Conservation (phyloP, 768 basidiomycete species). For the Bullera alba region DNA sequence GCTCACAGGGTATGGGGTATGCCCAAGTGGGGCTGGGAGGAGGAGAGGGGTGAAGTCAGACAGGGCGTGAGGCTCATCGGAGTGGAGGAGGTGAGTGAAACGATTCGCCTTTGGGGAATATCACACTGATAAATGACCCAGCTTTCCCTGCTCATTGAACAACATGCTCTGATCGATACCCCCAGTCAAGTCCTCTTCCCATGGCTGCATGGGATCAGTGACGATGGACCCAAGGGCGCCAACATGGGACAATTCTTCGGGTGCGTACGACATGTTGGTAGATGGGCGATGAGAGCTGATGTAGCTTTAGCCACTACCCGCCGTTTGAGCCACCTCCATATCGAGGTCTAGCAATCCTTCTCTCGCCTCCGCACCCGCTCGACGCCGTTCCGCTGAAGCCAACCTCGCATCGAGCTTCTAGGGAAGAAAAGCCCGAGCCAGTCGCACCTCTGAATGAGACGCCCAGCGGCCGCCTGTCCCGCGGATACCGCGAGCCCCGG, state of each 20-base stretch:
- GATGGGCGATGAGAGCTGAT: conserved; percentile 1
- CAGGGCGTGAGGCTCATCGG: conserved; percentile 33
- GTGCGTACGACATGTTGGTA: conserved; percentile 10
- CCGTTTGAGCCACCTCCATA: conserved; percentile 42
- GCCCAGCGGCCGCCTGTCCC: neutral
- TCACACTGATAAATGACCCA: neutral
- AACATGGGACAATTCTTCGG: conserved; percentile 44
- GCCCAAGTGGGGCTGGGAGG: conserved; percentile 38
- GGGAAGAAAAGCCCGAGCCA: neutral
- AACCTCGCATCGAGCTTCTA: neutral
- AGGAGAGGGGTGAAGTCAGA: conserved; percentile 30
- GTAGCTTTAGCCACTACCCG: conserved; percentile 17
- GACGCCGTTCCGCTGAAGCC: conserved; percentile 6
- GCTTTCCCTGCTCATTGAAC: conserved; percentile 29
- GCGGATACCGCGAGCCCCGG: conserved; percentile 8
- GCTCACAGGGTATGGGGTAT: conserved; percentile 33
- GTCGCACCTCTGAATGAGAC: neutral
- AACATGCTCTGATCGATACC: conserved; percentile 35
- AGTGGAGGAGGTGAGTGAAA: conserved; percentile 28
- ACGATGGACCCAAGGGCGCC: conserved; percentile 34
- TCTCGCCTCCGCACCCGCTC: conserved; percentile 34
- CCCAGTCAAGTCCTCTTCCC: conserved; percentile 43
- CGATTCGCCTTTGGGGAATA: neutral
- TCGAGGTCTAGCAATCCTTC: conserved; percentile 36
- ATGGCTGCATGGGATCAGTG: conserved; percentile 45